These are phyloP conservation scores for Fomitopsis schrenkii DNA, from an alignment of 1,284 basidiomycete species.

Conservation along the genomic window DNA sequence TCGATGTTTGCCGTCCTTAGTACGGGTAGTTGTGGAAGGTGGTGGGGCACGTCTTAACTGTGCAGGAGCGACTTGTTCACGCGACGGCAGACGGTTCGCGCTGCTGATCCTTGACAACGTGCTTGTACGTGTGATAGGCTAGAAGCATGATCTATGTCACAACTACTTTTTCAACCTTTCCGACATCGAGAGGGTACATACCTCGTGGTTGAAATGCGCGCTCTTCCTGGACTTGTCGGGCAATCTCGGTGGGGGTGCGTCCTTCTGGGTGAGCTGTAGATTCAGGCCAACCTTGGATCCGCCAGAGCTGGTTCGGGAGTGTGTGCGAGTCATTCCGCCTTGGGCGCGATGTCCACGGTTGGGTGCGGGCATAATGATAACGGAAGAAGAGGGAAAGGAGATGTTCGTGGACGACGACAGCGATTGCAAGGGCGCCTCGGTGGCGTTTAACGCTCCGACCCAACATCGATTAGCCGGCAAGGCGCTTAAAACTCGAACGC, in stretches of 20 bases:
- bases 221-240: conserved; percentile 50
- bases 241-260: conserved; percentile 37
- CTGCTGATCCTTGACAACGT: conserved; percentile 44
- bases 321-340: conserved; percentile 44
- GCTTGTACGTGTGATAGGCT: conserved; percentile 28
- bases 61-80: conserved; percentile 39
- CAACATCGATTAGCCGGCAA: conserved; percentile 7
- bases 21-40: conserved; percentile 29
- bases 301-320: conserved; percentile 58
- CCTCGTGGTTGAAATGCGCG: conserved; percentile 38
- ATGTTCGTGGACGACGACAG: neutral
- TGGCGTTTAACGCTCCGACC: conserved; percentile 6
- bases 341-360: conserved; percentile 42
- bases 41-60: conserved; percentile 26
- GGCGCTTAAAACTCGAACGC: conserved; percentile 4
- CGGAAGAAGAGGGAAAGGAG: conserved; percentile 19
- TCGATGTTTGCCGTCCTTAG: conserved; percentile 38
- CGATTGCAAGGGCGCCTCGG: conserved; percentile 9
- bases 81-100: conserved; percentile 45
- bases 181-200: conserved; percentile 22
- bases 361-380: conserved; percentile 29
- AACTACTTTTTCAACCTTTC: conserved; percentile 2
- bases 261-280: conserved; percentile 67
- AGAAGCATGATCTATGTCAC: conserved; percentile 8
- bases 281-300: conserved; percentile 52